phyloP scores from a whole-genome alignment of 2,329 filamentous ascomycete species.

The Thelonectria discophora region DNA sequence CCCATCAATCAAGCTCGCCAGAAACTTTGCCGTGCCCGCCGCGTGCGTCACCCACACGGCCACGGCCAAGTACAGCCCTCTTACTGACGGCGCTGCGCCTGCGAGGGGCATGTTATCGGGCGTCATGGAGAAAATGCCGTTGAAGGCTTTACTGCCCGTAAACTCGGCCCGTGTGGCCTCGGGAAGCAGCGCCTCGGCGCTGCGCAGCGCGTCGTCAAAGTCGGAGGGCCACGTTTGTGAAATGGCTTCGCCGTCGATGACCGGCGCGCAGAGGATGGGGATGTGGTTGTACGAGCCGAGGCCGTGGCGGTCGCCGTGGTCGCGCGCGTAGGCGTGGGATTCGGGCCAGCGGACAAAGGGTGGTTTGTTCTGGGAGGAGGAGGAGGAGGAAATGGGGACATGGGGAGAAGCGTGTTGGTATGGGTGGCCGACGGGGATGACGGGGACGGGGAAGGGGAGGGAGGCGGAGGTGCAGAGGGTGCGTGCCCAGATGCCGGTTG shows the following conservation, averaged over 20 bases:
- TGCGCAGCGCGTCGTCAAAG: slow-evolving; percentile 30
- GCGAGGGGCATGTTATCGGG: slow-evolving; percentile 40
- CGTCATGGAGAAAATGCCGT: slow-evolving; percentile 41
- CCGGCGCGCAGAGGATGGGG: slow-evolving; percentile 24
- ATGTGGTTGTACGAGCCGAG: slow-evolving; percentile 37
- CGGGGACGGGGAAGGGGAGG: slow-evolving; percentile 31
- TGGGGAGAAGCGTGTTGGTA: slow-evolving; percentile 29
- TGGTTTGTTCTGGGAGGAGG: background rate
- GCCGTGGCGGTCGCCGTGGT: slow-evolving; percentile 34
- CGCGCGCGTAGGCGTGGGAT: slow-evolving; percentile 35
- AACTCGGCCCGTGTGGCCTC: slow-evolving; percentile 21
- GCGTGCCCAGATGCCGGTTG: slow-evolving; percentile 39
- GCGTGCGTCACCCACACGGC: slow-evolving; percentile 39
- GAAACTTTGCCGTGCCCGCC: slow-evolving; percentile 31
- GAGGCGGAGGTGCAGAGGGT: slow-evolving; percentile 25
- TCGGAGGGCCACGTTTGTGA: slow-evolving; percentile 30
- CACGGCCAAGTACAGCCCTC: slow-evolving; percentile 29
- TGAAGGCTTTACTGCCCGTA: slow-evolving; percentile 23
- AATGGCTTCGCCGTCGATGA: background rate
- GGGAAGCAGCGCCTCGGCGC: slow-evolving; percentile 26
- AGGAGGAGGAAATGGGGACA: background rate
- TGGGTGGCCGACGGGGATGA: slow-evolving; percentile 37
- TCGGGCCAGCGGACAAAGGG: slow-evolving; percentile 38
- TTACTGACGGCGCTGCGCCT: slow-evolving; percentile 14
- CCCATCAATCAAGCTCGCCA: slow-evolving; percentile 26